Conservation (phyloP, 768 basidiomycete species). For the Suillus clintonianus region DNA sequence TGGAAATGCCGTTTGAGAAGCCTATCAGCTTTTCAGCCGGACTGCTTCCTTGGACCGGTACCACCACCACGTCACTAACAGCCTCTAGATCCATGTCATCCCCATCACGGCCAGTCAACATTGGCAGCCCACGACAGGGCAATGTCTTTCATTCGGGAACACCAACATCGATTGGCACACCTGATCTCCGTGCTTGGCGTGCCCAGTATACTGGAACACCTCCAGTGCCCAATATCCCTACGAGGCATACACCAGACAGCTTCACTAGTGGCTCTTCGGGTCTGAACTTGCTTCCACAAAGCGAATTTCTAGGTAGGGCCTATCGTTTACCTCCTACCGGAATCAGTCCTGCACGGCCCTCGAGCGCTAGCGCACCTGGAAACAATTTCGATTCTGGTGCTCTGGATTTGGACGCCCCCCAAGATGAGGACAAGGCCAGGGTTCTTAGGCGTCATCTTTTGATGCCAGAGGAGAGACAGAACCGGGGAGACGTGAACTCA, state of each 20-base stretch:
- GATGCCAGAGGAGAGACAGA: constrained; percentile 59
- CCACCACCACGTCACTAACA: neutral
- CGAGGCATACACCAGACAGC: constrained; percentile 53
- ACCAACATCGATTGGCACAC: constrained; percentile 54
- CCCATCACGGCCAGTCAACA: constrained; percentile 59
- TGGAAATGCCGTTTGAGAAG: neutral
- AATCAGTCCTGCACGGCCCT: constrained; percentile 39
- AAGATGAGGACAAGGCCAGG: constrained; percentile 82
- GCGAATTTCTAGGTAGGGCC: constrained; percentile 16
- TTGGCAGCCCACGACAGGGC: constrained; percentile 35
- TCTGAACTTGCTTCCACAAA: constrained; percentile 3
- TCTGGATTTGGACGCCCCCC: constrained; percentile 57
- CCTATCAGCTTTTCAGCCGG: neutral
- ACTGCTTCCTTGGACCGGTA: neutral
- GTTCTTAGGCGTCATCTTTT: constrained; percentile 83
- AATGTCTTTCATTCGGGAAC: constrained; percentile 12
- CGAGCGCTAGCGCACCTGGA: constrained; percentile 25
- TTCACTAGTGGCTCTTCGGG: constrained; percentile 16
- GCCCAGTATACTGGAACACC: constrained; percentile 65
- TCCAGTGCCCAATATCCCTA: constrained; percentile 51
- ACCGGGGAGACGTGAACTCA: constrained; percentile 24
- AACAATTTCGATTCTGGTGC: constrained; percentile 31
- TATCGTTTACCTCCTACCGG: constrained; percentile 35
- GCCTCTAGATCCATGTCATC: constrained; percentile 41
- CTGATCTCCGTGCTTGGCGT: constrained; percentile 64